Evolutionary conservation across 164 flowering plant genomes (phyloP).

Genomic region (Stephania cephalantha): DNA sequence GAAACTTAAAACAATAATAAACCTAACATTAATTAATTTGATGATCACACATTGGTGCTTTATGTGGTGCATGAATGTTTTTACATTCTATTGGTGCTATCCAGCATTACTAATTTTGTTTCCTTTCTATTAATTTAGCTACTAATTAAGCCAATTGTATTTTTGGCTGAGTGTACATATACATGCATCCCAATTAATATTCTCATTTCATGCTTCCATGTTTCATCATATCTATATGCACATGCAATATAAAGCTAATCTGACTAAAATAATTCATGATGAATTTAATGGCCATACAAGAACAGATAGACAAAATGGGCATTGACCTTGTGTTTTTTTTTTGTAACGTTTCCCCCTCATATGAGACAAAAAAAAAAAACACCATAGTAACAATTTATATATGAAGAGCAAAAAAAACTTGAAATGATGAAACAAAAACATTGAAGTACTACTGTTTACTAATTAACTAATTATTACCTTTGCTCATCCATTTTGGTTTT

Average conservation of each 20-base stretch:
- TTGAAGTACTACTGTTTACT: background rate
- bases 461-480: background rate
- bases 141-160: background rate
- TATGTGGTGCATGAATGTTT: background rate
- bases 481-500: conserved; percentile 9
- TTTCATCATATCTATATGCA: background rate
- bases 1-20: no score
- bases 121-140: background rate
- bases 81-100: background rate
- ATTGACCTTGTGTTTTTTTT: background rate
- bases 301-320: background rate
- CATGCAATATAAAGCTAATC: background rate
- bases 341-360: background rate
- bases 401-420: background rate
- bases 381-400: background rate
- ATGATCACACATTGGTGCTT: background rate
- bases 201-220: conserved; percentile 6
- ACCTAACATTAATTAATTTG: no score
- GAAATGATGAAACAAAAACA: background rate
- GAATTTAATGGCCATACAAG: background rate
- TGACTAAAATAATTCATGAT: background rate
- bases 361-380: background rate
- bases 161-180: background rate
- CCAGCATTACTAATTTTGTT: background rate
- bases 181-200: conserved; percentile 2